Conservation (phyloP, 2,329 filamentous ascomycete genomes). For the Fusarium xylarioides region DNA sequence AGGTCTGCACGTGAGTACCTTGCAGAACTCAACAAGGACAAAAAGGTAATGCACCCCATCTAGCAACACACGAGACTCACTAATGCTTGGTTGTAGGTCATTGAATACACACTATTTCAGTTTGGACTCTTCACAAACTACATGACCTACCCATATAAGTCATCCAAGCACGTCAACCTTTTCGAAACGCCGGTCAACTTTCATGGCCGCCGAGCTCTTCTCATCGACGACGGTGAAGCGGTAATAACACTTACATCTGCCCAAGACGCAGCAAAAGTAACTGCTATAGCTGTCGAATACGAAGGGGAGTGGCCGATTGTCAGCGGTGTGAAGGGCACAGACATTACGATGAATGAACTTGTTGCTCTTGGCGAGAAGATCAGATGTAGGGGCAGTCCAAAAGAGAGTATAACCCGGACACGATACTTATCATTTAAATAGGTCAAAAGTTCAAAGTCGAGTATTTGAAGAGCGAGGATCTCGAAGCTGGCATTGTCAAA, state of each 20-base stretch:
- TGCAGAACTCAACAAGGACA: conserved; percentile 57
- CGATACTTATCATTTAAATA: background rate
- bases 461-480: conserved; percentile 27
- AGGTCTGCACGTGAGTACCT: conserved; percentile 60
- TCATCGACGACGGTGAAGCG: conserved; percentile 54
- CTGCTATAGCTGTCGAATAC: conserved; percentile 54
- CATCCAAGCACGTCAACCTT: conserved; percentile 54
- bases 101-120: conserved; percentile 67
- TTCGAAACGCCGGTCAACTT: conserved; percentile 53
- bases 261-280: conserved; percentile 53
- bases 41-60: conserved; percentile 45
- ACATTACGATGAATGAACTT: conserved; percentile 48
- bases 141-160: conserved; percentile 59
- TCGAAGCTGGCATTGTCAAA: conserved; percentile 32
- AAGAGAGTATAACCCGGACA: rapidly evolving
- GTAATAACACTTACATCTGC: conserved; percentile 56
- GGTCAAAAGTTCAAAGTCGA: conserved; percentile 35
- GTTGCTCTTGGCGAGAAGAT: conserved; percentile 53
- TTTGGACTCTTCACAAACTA: conserved; percentile 65
- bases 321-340: conserved; percentile 53
- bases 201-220: conserved; percentile 52
- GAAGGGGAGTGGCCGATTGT: conserved; percentile 53
- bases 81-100: conserved; percentile 47
- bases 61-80: rapidly evolving
- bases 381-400: conserved; percentile 20